A percentile compares a stretch with the other conserved stretches of the same genome.
phyloP scores from a whole-genome alignment of 2,329 filamentous ascomycete species.

The Apiospora hydei region DNA sequence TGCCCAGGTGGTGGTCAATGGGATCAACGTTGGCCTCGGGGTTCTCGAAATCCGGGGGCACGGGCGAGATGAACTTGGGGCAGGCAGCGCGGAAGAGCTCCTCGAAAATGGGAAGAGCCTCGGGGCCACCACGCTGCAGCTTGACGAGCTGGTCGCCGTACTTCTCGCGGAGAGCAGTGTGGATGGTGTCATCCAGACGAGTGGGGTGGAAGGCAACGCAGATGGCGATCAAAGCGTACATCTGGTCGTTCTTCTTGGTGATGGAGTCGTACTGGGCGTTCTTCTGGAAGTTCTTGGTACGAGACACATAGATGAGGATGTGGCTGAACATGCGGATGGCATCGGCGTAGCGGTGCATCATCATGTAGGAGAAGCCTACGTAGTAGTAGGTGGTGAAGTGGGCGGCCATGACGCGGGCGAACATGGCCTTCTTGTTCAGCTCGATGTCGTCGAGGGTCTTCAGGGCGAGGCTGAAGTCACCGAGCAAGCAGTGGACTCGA shows the following conservation, averaged over 20 bases:
- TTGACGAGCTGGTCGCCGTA: constrained; percentile 98
- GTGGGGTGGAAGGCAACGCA: constrained; percentile 98
- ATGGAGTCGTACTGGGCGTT: constrained; percentile 98
- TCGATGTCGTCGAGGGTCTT: constrained; percentile 99
- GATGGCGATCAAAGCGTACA: constrained; percentile 98
- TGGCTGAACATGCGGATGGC: constrained; percentile 99
- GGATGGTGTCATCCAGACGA: constrained; percentile 97
- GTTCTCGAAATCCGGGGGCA: constrained; percentile 97
- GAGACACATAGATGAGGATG: constrained; percentile 97
- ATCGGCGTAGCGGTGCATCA: constrained; percentile 99
- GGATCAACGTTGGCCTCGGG: constrained; percentile 95
- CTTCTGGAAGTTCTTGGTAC: constrained; percentile 99
- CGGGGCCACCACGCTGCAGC: constrained; percentile 94
- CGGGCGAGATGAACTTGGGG: constrained; percentile 99
- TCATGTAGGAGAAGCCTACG: constrained; percentile 99
- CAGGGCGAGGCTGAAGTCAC: constrained; percentile 96
- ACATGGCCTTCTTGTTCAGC: constrained; percentile 99
- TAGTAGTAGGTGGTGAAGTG: constrained; percentile 99
- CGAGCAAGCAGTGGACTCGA: constrained; percentile 93
- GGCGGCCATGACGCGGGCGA: constrained; percentile 97
- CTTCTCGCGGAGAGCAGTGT: constrained; percentile 97
- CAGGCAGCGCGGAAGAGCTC: constrained; percentile 98
- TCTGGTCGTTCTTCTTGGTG: constrained; percentile 99
- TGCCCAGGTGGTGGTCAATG: constrained; percentile 92
- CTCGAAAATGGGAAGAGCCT: constrained; percentile 95